Percentiles rank a stretch among this genome's conserved stretches.
Conservation (phyloP, 805 yeast species). For the Yarrowia sp. region DNA sequence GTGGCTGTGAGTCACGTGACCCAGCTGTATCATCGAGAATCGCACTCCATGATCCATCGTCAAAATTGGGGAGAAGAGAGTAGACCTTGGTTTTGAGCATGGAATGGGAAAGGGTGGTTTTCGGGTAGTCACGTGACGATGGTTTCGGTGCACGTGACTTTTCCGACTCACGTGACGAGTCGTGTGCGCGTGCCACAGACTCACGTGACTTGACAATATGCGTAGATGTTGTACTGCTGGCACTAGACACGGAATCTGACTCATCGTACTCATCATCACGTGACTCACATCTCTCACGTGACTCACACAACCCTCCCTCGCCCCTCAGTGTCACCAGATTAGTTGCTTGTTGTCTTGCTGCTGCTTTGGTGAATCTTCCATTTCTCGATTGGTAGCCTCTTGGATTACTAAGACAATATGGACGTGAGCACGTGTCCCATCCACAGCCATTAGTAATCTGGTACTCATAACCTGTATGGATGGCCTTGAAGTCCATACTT, state of each 20-base stretch:
- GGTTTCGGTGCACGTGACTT: background rate
- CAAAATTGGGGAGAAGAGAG: background rate
- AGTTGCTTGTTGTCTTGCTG: conserved; percentile 11
- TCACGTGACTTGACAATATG: background rate
- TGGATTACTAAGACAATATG: conserved; percentile 4
- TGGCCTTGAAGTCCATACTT: background rate
- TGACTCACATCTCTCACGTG: background rate
- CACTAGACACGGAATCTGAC: too few relatives aligned
- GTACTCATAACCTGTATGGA: background rate
- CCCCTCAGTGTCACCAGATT: conserved; percentile 7
- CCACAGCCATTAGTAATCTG: conserved; percentile 3
- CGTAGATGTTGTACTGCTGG: too few relatives aligned
- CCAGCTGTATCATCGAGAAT: background rate
- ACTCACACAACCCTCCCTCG: background rate
- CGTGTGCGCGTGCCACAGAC: background rate
- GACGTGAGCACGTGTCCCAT: background rate
- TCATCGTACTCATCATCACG: background rate
- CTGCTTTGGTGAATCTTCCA: background rate
- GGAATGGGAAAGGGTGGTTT: background rate
- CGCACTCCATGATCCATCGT: background rate
- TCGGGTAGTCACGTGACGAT: background rate
- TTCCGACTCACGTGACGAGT: background rate
- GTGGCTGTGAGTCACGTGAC: background rate
- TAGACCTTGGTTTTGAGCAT: conserved; percentile 1
- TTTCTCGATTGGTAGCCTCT: conserved; percentile 5